Conservation (phyloP, 176 grass and related monocot genomes). For the Oryza brachyantha region DNA sequence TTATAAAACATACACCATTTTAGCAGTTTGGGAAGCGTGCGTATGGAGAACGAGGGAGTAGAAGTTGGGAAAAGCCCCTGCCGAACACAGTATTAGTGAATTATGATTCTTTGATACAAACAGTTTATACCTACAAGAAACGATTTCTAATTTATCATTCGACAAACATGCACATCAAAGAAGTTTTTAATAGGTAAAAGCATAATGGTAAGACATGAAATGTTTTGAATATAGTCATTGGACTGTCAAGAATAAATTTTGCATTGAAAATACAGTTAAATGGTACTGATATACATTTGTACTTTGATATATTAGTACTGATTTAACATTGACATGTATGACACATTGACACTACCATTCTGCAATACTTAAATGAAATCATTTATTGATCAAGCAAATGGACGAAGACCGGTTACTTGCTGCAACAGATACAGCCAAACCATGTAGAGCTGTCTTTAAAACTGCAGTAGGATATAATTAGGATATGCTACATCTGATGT, state of each 20-base stretch:
- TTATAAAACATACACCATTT: no score
- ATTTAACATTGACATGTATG: not conserved
- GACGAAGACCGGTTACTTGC: not conserved
- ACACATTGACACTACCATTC: not conserved
- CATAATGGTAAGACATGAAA: not conserved
- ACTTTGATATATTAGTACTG: not conserved
- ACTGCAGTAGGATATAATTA: constrained; percentile 7
- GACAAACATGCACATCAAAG: not conserved
- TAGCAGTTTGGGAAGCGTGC: no score
- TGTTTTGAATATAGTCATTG: constrained; percentile 7
- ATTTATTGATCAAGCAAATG: constrained; percentile 19
- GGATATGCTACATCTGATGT: not conserved
- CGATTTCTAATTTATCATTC: not conserved
- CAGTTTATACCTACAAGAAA: not conserved
- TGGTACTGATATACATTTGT: not conserved
- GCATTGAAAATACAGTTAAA: not conserved
- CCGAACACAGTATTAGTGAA: constrained; percentile 18
- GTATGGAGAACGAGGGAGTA: no score
- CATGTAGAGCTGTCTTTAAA: constrained; percentile 7
- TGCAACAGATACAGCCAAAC: not conserved
- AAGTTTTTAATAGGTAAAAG: constrained; percentile 3
- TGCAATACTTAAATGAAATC: constrained; percentile 12
- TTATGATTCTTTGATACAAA: constrained; percentile 32
- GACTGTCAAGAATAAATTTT: not conserved
- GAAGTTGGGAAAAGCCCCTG: no score